Evolutionary conservation across 2,329 filamentous ascomycete genomes (phyloP), one percentile per base, ranked within the genome.

Genomic region (Arthrinium phaeospermum): DNA sequence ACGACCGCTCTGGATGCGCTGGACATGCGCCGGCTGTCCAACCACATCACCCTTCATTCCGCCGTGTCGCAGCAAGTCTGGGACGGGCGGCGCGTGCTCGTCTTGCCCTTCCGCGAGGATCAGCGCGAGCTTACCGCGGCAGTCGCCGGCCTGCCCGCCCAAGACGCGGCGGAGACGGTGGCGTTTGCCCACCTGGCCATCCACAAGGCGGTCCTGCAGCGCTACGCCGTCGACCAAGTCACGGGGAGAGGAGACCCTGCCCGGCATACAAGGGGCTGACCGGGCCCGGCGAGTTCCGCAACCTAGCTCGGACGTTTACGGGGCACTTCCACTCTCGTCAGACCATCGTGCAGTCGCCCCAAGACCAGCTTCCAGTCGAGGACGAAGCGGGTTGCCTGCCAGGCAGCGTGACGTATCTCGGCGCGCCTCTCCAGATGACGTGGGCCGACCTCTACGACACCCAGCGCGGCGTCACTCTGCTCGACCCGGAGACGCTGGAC

Each of bases 321-420:
- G 80, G 80, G 0, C 80, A 81, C 68, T 81, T 81, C 53, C 79
- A 81, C 73, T 78, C 75, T 47, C 78, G 79, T 67, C 80, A 81
- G 71, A 78, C 76, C 16, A 80, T 81, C 24, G 24, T 77, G 44
- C 80, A 78, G 57, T 24, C 45, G 5, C 71, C 47, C 30, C n/a
- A 72, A 24, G 53, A 72, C 7, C 22, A 68, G 49, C 30, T 73
- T n/a, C 30, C 49, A 22, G n/a, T 6, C 3, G 37, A 67, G 10
- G 27, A 67, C 46, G 57, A 67, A 22, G 69, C 71, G 24, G 69
- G 71, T 64, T 70, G 67, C 30, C 73, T 76, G 8, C 73, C 71
- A 27, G 80, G 80, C 27, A 80, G 78, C 49, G 61, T 81, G 45
- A 79, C 77, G 0, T 81, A 81, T 57, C 71, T 81, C 19, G 80